phyloP scores from a whole-genome alignment of 495 filamentous ascomycete genomes.

The Penicillium canescens region DNA sequence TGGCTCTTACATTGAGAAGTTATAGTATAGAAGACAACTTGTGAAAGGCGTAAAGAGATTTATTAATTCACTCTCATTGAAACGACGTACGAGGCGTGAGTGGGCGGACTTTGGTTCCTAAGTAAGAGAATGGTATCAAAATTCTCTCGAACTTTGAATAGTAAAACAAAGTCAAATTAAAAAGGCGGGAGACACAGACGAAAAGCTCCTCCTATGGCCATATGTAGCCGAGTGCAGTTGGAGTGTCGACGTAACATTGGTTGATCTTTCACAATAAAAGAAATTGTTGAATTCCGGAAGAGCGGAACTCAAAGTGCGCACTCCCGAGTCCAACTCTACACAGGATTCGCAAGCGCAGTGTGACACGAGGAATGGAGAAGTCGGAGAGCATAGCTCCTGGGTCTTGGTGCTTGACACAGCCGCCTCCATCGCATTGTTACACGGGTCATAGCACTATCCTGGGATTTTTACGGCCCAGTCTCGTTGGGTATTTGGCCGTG shows the following conservation, averaged over 20 bases:
- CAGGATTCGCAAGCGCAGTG: neutral
- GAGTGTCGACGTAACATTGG: neutral
- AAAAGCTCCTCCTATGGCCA: neutral
- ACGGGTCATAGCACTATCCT: slow-evolving; percentile 8
- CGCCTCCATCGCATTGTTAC: slow-evolving; percentile 10
- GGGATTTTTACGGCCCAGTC: neutral
- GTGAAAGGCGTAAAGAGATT: too few relatives aligned
- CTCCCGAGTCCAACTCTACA: neutral
- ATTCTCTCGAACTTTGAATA: too few relatives aligned
- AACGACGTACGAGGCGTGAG: too few relatives aligned
- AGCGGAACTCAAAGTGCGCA: neutral
- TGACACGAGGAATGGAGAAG: slow-evolving; percentile 1
- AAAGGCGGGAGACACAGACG: neutral
- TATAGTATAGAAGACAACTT: too few relatives aligned
- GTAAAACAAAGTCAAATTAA: too few relatives aligned
- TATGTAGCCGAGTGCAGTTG: neutral
- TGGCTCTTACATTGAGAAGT: too few relatives aligned
- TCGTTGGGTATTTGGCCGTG: neutral
- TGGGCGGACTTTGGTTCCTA: too few relatives aligned
- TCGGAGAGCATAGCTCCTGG: neutral
- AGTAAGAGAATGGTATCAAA: too few relatives aligned
- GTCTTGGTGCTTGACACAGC: slow-evolving; percentile 10
- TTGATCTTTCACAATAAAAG: slow-evolving; percentile 6
- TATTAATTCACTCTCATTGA: too few relatives aligned
- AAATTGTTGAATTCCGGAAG: slow-evolving; percentile 14